Evolutionary conservation across 2,329 filamentous ascomycete species (phyloP).

Genomic region (Colletotrichum chrysophilum): DNA sequence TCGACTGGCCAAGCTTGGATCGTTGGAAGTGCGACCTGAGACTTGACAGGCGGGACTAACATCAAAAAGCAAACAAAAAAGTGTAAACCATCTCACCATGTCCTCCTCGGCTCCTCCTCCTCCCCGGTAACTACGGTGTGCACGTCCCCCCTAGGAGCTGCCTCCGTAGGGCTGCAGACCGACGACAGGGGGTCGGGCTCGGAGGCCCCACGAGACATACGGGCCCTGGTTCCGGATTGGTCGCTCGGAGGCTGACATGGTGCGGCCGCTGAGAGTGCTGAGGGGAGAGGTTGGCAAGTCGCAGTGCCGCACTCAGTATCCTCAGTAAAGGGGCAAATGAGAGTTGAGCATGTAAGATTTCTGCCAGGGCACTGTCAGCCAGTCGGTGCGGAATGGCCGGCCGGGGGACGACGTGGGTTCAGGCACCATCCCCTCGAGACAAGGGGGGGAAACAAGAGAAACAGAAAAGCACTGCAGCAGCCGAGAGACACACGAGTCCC

Average conservation of each 20-base stretch:
- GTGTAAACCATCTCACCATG: constrained; percentile 1
- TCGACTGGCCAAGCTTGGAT: background rate
- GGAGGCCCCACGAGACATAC: constrained; percentile 16
- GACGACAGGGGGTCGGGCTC: constrained; percentile 10
- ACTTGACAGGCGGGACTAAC: background rate
- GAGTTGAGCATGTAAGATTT: constrained; percentile 8
- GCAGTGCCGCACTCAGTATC: background rate
- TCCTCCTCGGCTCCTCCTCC: background rate
- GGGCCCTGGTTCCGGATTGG: constrained; percentile 9
- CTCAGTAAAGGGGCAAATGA: constrained; percentile 20
- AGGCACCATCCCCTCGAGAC: background rate
- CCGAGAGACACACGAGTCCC: background rate
- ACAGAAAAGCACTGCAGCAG: background rate
- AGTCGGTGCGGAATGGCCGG: constrained; percentile 19
- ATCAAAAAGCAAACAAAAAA: background rate
- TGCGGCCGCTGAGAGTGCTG: background rate
- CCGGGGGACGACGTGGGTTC: background rate
- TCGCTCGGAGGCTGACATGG: background rate
- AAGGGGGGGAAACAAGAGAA: background rate
- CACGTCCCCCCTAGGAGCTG: background rate
- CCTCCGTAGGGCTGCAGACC: constrained; percentile 22
- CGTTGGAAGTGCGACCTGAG: background rate
- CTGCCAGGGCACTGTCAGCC: constrained; percentile 17
- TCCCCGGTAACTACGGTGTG: background rate
- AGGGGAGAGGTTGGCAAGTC: background rate